phyloP scores from a whole-genome alignment of 2,329 filamentous ascomycete genomes.

The Aspergillus persii region DNA sequence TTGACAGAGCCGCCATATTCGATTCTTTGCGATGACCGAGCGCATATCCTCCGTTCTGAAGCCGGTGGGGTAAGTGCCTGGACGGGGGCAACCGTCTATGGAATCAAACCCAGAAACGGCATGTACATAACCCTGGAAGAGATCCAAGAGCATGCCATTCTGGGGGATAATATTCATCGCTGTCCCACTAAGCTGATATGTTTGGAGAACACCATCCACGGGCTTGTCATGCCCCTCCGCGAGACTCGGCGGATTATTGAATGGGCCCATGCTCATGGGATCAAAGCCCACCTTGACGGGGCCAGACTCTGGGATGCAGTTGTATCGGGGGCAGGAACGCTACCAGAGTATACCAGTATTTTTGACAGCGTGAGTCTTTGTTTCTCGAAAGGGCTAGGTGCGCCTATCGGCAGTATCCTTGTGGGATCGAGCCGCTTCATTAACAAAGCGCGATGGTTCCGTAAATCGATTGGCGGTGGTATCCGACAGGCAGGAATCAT shows the following conservation, averaged over 20 bases:
- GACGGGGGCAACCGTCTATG: conserved; percentile 9
- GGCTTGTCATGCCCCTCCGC: conserved; percentile 68
- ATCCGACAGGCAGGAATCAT: conserved; percentile 70
- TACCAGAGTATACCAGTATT: conserved; percentile 62
- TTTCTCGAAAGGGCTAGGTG: conserved; percentile 73
- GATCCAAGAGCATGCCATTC: not conserved
- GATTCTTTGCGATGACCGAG: conserved; percentile 14
- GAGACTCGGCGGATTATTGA: conserved; percentile 64
- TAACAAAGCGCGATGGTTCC: conserved; percentile 62
- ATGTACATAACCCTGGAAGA: conserved; percentile 12
- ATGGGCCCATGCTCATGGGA: conserved; percentile 60
- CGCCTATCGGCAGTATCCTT: conserved; percentile 69
- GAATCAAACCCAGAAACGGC: conserved; percentile 8
- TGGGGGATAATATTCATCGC: conserved; percentile 63
- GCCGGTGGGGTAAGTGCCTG: conserved; percentile 12
- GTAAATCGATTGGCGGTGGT: conserved; percentile 74
- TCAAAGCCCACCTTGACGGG: conserved; percentile 70
- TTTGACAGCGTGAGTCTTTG: conserved; percentile 71
- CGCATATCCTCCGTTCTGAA: conserved; percentile 18
- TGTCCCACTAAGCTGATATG: conserved; percentile 73
- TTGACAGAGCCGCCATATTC: conserved; percentile 16
- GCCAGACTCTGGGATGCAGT: conserved; percentile 75
- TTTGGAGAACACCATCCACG: conserved; percentile 76
- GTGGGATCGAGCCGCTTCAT: conserved; percentile 55
- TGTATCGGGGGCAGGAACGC: conserved; percentile 59